Base-by-base conservation (phyloP, 2,329 filamentous ascomycete genomes). In the Stagonosporopsis chrysanthemi region DNA sequence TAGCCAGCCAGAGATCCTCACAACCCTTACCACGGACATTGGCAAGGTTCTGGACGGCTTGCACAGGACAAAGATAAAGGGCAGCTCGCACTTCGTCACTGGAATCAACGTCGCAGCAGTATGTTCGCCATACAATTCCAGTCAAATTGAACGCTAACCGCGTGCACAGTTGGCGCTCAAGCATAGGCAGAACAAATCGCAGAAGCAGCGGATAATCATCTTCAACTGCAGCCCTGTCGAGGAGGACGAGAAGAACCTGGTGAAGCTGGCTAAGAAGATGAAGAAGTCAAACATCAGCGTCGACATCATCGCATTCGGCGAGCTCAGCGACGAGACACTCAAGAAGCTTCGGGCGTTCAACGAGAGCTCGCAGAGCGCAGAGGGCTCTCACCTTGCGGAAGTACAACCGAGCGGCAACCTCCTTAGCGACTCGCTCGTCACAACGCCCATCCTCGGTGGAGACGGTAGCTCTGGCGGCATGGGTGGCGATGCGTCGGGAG, bases 251-350 rank as follows among this genome's bases (percentile, higher is more conserved):
- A 95, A 95, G 81, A 87, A 90, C 51, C 86, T 99, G 47, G 86
- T 93, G 61, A 91, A 91, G 74, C 85, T 99, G 28, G 93, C 95
- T 41, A 96, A 95, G 83, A 96, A 95, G 82, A 98, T 98, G 92
- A 99, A 98, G 87, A 99, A 99, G 85, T 90, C 89, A 78, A 94
- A 91, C 73, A 91, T 97, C 59, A 91, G 89, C 60, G 91, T 99
- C 73, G 95, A 99, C 78, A 94, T 99, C 72, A 86, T 99, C 60
- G 87, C 94, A 43, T 99, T 99, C 71, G 95, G 95, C 66, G 94
- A 99, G 70, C 85, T 97, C 50, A 91, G 95, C 65, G 91, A 93
- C 68, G 91, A 96, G 65, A 92, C 89, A 62, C 90, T 90, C 52
- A 87, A 90, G 76, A 98, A 98, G 82, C 87, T 99, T 51, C 88